Evolutionary conservation across 2,329 filamentous ascomycete genomes (phyloP).

Genomic region (Neurospora sp.): DNA sequence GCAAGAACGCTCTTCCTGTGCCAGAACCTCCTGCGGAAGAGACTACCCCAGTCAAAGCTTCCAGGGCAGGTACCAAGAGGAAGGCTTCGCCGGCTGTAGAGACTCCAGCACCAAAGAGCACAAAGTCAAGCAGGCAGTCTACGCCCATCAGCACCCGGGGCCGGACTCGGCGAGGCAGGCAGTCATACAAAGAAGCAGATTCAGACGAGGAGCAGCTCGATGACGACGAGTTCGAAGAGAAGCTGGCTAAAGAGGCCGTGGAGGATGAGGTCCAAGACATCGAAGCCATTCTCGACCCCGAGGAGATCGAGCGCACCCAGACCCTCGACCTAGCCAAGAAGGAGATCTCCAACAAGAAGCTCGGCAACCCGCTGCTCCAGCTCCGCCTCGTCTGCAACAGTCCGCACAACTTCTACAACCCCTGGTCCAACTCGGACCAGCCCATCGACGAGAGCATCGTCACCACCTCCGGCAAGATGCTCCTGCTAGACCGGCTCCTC

Average conservation of each 20-base stretch:
- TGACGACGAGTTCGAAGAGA: slow-evolving; percentile 76
- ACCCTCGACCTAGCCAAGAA: slow-evolving; percentile 69
- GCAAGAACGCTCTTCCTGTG: slow-evolving; percentile 11
- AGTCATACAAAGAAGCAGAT: slow-evolving; percentile 45
- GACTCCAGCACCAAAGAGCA: slow-evolving; percentile 50
- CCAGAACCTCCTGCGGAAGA: not conserved
- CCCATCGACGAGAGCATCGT: slow-evolving; percentile 72
- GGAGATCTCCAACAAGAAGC: slow-evolving; percentile 81
- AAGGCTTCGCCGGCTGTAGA: slow-evolving; percentile 26
- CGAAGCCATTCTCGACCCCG: slow-evolving; percentile 32
- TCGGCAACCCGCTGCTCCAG: slow-evolving; percentile 89
- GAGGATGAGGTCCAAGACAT: slow-evolving; percentile 29
- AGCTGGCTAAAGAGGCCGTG: slow-evolving; percentile 54
- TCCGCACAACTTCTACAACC: slow-evolving; percentile 94
- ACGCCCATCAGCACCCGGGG: slow-evolving; percentile 54
- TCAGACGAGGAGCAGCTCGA: slow-evolving; percentile 57
- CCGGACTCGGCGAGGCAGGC: slow-evolving; percentile 38
- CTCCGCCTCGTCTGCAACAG: slow-evolving; percentile 86
- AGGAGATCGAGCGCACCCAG: slow-evolving; percentile 55
- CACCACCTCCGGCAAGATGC: slow-evolving; percentile 88
- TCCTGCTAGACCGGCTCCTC: slow-evolving; percentile 79
- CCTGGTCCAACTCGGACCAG: slow-evolving; percentile 56
- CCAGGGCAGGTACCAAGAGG: slow-evolving; percentile 23
- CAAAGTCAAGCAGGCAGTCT: slow-evolving; percentile 63
- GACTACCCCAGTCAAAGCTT: slow-evolving; percentile 1